Percentiles rank a stretch among this genome's conserved stretches.
phyloP scores from a whole-genome alignment of 768 basidiomycete genomes.

The Tylopilus felleus region DNA sequence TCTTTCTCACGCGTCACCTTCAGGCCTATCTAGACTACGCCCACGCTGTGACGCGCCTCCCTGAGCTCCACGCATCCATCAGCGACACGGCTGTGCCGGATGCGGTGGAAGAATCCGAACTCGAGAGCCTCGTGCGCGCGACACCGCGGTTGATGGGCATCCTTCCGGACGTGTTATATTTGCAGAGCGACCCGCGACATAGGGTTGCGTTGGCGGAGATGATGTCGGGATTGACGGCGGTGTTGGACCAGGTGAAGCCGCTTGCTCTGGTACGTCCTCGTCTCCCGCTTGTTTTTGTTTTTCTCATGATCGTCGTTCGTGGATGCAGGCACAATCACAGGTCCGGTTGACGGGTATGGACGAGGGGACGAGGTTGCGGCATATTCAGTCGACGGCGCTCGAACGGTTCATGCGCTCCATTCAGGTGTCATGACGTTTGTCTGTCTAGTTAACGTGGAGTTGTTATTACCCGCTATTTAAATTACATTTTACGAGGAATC shows the following conservation, averaged over 20 bases:
- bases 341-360: slow-evolving; percentile 46
- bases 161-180: slow-evolving; percentile 64
- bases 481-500: slow-evolving; percentile 5
- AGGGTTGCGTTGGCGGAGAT: slow-evolving; percentile 71
- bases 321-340: slow-evolving; percentile 37
- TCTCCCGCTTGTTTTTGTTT: neutral
- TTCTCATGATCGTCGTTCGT: neutral
- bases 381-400: slow-evolving; percentile 61
- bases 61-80: slow-evolving; percentile 47
- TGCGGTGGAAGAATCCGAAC: slow-evolving; percentile 44
- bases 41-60: slow-evolving; percentile 57
- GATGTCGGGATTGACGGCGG: slow-evolving; percentile 56
- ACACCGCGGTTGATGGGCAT: slow-evolving; percentile 64
- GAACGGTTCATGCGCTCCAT: slow-evolving; percentile 65
- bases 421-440: slow-evolving; percentile 29
- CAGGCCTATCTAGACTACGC: slow-evolving; percentile 74
- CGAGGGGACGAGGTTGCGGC: slow-evolving; percentile 56
- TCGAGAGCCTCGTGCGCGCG: slow-evolving; percentile 57
- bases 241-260: slow-evolving; percentile 59
- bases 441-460: neutral
- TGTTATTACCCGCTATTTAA: slow-evolving; percentile 23
- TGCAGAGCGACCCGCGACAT: slow-evolving; percentile 59
- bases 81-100: slow-evolving; percentile 45
- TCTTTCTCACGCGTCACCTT: slow-evolving; percentile 6
- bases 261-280: slow-evolving; percentile 51